Conservation (phyloP, 192 early-diverging fungal species). For the Coemansia asiatica region DNA sequence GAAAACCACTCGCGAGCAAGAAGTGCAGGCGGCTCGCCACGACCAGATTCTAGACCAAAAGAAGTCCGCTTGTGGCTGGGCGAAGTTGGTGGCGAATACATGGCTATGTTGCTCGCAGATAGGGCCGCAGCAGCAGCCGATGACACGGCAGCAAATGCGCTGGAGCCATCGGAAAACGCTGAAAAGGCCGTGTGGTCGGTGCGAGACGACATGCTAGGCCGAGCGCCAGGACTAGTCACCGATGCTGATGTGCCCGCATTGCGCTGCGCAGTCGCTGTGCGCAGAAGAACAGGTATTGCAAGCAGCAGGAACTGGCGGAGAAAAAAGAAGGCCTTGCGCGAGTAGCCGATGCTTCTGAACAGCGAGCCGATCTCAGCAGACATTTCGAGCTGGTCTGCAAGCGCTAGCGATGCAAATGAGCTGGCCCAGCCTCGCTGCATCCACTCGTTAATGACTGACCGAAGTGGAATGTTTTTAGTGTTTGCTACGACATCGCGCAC, state of each 20-base stretch:
- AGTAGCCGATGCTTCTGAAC: constrained; percentile 28
- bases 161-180: constrained; percentile 38
- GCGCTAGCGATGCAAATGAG: constrained; percentile 20
- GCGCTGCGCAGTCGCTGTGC: constrained; percentile 23
- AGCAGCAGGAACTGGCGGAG: constrained; percentile 50
- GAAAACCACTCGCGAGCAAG: constrained; percentile 26
- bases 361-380: constrained; percentile 29
- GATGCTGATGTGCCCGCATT: neutral
- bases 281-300: constrained; percentile 41
- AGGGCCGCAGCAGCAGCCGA: constrained; percentile 33
- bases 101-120: constrained; percentile 9
- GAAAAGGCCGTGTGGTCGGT: constrained; percentile 30
- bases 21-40: neutral
- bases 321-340: constrained; percentile 42
- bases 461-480: constrained; percentile 15
- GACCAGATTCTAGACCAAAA: constrained; percentile 8
- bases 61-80: constrained; percentile 7
- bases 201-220: constrained; percentile 15
- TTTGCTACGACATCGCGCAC: constrained; percentile 32
- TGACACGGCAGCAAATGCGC: constrained; percentile 44
- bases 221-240: neutral
- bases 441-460: constrained; percentile 35
- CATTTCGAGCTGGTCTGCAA: constrained; percentile 45
- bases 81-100: constrained; percentile 10
- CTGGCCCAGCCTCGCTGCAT: constrained; percentile 40